Base-by-base conservation (phyloP, 345 rosid species). In the Trapa incisa region DNA sequence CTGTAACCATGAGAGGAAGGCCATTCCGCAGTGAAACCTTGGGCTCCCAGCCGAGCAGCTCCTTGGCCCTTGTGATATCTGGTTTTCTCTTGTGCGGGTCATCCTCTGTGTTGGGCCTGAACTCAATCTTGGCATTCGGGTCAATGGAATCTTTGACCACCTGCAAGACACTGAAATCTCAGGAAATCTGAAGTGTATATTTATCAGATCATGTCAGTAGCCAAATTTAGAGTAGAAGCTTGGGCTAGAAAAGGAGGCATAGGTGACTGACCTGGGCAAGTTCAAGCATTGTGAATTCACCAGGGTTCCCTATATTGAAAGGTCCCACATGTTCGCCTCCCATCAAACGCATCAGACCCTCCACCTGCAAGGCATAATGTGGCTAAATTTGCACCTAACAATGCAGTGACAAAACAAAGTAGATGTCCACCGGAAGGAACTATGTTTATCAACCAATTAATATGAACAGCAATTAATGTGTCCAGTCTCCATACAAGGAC, bases 81-180 rank as follows among this genome's bases (percentile, higher is more conserved):
- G 99, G 99, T 79, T 94, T 94, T 80, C 99, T 94, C 89, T 94
- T 94, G 89, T 94, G 99, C 2, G 99, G 99, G 75, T 94, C 99
- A 66, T 94, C 99, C 62, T 87, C 96, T 54, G 99, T 94, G 84
- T 94, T 94, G 0, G 91, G 89, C 78, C 74, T 88, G 73, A 94
- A 94, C 86, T 89, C 99, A 42, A 94, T 94, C 79, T 75, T 89
- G 42, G 99, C 97, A 71, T 86, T 87, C 1, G 97, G 89, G 70
- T 94, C 99, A 6, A 94, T 94, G 11, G 97, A 86, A 75, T 94
- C 96, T 78, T 94, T 97, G 43, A 94, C 97, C 77, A 94, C 96
- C 98, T 93, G 76, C 73, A 67, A 13, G 6, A 37, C 35, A 45
- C 48, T 4, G 9, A 17, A 42, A 45, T 9, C 35, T 45, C 60